Conservation (phyloP, 345 rosid genomes). For the Punica granatum region DNA sequence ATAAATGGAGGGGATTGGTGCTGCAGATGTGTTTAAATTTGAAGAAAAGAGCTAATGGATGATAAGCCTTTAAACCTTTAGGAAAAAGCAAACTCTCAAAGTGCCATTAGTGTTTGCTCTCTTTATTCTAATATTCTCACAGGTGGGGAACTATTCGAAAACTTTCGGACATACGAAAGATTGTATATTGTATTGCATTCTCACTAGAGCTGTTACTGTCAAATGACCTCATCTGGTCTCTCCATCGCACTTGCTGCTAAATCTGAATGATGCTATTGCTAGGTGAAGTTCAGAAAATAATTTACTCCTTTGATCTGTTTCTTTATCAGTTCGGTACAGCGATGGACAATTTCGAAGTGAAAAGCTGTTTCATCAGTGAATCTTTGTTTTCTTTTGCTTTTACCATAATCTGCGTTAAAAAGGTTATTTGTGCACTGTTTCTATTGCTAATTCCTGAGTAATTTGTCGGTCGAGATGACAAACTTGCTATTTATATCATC, state of each 20-base stretch:
- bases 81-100: constrained; percentile 3
- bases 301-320: not conserved
- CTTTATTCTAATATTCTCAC: constrained; percentile 5
- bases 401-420: no score
- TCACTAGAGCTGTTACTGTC: not conserved
- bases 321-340: not conserved
- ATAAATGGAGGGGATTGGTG: not conserved
- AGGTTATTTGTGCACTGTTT: no score
- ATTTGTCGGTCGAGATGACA: not conserved
- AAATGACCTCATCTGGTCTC: not conserved
- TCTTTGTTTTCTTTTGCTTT: no score
- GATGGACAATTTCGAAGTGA: not conserved
- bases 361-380: not conserved
- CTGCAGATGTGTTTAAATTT: not conserved
- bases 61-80: not conserved
- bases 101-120: constrained; percentile 3
- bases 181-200: not conserved
- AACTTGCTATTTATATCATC: not conserved
- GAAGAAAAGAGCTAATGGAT: not conserved
- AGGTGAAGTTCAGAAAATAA: not conserved
- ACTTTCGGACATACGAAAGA: not conserved
- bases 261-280: not conserved
- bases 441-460: no score
- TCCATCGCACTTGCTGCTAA: not conserved
- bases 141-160: not conserved